phyloP scores from a whole-genome alignment of 176 grass and related monocot species.

The Poa pratensis region DNA sequence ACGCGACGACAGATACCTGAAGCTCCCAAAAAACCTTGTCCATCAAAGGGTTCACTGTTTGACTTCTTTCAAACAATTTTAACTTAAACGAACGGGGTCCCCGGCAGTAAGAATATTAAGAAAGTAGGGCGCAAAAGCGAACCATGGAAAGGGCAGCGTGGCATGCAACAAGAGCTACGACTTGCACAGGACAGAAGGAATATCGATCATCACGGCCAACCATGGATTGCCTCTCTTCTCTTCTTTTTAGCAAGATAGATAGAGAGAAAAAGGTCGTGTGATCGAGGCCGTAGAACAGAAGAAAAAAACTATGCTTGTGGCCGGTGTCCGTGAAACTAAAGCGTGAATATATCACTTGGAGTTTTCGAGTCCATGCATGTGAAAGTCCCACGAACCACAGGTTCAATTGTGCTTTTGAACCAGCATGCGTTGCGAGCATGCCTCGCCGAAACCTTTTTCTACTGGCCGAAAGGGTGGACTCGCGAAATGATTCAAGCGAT shows the following conservation, averaged over 20 bases:
- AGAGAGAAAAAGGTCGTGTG: neutral
- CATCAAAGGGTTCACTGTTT: neutral
- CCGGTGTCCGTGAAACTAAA: neutral
- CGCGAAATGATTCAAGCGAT: neutral
- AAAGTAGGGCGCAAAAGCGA: neutral
- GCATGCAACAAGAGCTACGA: neutral
- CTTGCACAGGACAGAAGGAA: conserved; percentile 29
- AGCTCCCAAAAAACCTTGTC: too few species aligned
- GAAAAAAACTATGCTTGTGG: neutral
- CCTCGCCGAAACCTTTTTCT: neutral
- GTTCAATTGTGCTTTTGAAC: too few species aligned
- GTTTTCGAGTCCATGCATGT: neutral
- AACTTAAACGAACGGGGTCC: too few species aligned
- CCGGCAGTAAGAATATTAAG: neutral
- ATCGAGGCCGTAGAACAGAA: neutral
- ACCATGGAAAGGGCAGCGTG: neutral
- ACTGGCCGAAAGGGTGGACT: neutral
- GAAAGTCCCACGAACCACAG: neutral
- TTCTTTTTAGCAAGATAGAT: conserved; percentile 18
- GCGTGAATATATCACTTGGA: neutral
- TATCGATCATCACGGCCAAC: conserved; percentile 50
- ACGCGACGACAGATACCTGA: too few species aligned
- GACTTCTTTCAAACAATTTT: neutral
- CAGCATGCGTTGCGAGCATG: neutral
- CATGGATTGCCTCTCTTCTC: neutral